Base-by-base conservation (phyloP, 495 filamentous ascomycete species). In the Hypoxylon fragiforme region DNA sequence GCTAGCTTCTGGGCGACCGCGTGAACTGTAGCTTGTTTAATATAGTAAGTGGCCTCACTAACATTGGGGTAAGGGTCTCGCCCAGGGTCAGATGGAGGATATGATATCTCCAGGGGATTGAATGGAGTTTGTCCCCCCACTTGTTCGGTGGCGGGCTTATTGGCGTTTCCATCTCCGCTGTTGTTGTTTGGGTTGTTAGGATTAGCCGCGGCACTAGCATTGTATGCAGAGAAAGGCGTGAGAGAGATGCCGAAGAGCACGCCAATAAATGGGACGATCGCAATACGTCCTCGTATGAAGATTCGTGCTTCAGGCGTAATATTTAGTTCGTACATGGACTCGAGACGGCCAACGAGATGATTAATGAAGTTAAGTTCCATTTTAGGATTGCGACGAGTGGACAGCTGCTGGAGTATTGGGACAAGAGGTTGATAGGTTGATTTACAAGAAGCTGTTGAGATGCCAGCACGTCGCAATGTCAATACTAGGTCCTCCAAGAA, bases 271-370 rank as follows among this genome's bases (percentile, higher is more conserved):
- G 63, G 62, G 12, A 62, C 35, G 15, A 61, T 32, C 2, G 57
- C 40, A 0, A 72, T 54, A 4, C 56, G 65, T 41, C 62, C 60
- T 1, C 68, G 53, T n/a, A 68, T 63, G 36, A 63, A 66, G 3
- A 78, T 43, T 9, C 65, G 60, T 3, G 62, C 56, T 1, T 65
- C 60, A 0, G 71, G 66, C 3, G 73, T 73, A 44, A 78, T 68
- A n/a, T 54, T 63, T 2, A 78, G 45, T 37, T 72, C 72, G 45
- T 72, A 74, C 6, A 37, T 4, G 9, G 59, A 62, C 19, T 56
- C 60, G 16, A 67, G 48, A 21, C 60, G 57, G n/a, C 31, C 55
- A 37, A 50, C 41, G 22, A 68, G 59, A 11, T 52, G 28, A 11
- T 65, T 64, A 31, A 68, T 51, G 40, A 64, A 61, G 43, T 54